Percentiles rank a stretch among this genome's conserved stretches.
Conservation (phyloP, 768 basidiomycete genomes). For the Leccinum olivaceopallidum region DNA sequence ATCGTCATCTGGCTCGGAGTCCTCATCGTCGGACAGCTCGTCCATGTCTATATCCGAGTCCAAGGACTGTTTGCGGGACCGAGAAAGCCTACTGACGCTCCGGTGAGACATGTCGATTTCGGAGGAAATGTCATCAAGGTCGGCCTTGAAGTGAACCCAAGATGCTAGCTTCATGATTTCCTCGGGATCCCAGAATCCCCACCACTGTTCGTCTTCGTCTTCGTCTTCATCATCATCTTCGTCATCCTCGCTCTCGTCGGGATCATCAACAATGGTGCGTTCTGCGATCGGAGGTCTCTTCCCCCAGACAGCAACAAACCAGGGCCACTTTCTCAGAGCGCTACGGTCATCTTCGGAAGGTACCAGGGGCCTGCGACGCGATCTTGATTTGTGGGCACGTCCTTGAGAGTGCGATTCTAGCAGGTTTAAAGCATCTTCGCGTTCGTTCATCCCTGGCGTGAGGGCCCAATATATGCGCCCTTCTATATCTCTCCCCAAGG, state of each 20-base stretch:
- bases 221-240: slow-evolving; percentile 29
- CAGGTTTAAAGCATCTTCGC: slow-evolving; percentile 44
- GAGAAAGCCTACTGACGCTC: not conserved
- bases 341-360: slow-evolving; percentile 51
- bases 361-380: slow-evolving; percentile 39
- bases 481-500: slow-evolving; percentile 68
- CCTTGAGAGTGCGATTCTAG: slow-evolving; percentile 28
- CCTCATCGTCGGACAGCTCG: slow-evolving; percentile 12
- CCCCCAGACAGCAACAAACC: slow-evolving; percentile 80
- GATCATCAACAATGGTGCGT: slow-evolving; percentile 26
- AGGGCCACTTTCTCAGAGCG: slow-evolving; percentile 62
- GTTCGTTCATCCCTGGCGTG: slow-evolving; percentile 58
- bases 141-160: slow-evolving; percentile 59
- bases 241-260: slow-evolving; percentile 27
- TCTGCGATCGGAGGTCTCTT: slow-evolving; percentile 42
- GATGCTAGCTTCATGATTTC: slow-evolving; percentile 66
- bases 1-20: slow-evolving; percentile 2
- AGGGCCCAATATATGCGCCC: slow-evolving; percentile 70
- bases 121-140: slow-evolving; percentile 31
- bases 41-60: slow-evolving; percentile 25
- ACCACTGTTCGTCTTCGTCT: slow-evolving; percentile 58
- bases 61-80: not conserved
- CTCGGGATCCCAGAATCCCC: slow-evolving; percentile 66
- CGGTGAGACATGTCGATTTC: slow-evolving; percentile 10
- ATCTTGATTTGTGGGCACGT: slow-evolving; percentile 36